phyloP scores from a whole-genome alignment of 345 rosid genomes.

The Carallia pectinifolia region DNA sequence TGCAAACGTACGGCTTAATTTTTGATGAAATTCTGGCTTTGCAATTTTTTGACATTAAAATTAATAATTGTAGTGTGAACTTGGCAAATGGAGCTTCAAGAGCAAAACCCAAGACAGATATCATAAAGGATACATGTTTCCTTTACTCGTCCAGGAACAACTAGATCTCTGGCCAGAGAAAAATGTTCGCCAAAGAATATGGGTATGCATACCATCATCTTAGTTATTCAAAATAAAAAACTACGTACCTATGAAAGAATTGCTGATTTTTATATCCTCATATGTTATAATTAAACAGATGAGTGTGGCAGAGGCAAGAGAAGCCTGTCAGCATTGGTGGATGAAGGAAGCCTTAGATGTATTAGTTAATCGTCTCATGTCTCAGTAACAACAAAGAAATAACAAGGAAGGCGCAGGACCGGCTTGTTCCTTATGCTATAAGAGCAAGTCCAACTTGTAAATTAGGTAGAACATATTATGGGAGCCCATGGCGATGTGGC shows the following conservation, averaged over 20 bases:
- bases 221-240: no score
- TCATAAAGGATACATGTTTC: constrained; percentile 60
- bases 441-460: constrained; percentile 19
- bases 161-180: constrained; percentile 62
- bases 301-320: constrained; percentile 50
- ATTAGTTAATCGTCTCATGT: constrained; percentile 29
- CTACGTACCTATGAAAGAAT: not conserved
- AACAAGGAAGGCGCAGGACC: constrained; percentile 11
- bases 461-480: constrained; percentile 2
- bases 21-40: not conserved
- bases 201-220: constrained; percentile 38
- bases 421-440: not conserved
- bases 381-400: constrained; percentile 4
- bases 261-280: not conserved
- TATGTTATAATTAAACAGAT: constrained; percentile 23
- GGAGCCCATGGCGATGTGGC: not conserved
- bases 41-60: not conserved
- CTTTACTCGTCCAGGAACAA: constrained; percentile 48
- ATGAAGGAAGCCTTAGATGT: constrained; percentile 62
- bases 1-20: not conserved
- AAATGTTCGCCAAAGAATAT: constrained; percentile 44
- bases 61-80: constrained; percentile 31
- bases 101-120: constrained; percentile 46
- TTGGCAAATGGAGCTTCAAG: constrained; percentile 55
- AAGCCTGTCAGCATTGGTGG: constrained; percentile 49